These are phyloP conservation scores for Metschnikowia dekortorum DNA, from an alignment of 805 yeast genomes.

Conservation along the genomic window DNA sequence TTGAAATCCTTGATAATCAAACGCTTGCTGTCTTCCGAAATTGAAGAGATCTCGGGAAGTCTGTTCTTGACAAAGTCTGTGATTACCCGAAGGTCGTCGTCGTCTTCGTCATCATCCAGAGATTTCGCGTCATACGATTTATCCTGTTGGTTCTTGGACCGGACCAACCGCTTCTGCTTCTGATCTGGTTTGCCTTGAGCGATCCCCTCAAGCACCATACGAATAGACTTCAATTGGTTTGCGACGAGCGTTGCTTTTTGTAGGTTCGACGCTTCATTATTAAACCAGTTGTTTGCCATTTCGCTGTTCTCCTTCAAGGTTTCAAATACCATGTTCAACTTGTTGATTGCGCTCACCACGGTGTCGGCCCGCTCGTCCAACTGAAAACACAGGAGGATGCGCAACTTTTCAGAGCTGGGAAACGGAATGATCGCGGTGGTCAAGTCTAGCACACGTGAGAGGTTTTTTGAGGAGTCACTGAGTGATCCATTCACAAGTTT, in stretches of 20 bases:
- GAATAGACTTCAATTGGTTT: conserved; percentile 49
- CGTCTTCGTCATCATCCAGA: conserved; percentile 39
- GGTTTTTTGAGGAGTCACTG: conserved; percentile 11
- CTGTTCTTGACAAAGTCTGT: conserved; percentile 33
- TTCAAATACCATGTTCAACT: conserved; percentile 36
- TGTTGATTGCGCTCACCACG: conserved; percentile 28
- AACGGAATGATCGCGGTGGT: conserved; percentile 50
- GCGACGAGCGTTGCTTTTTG: conserved; percentile 55
- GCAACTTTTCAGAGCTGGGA: conserved; percentile 39
- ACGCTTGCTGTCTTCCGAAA: conserved; percentile 37
- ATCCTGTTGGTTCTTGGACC: neutral
- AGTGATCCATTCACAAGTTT: conserved; percentile 17
- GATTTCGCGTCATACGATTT: neutral
- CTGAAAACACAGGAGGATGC: conserved; percentile 31
- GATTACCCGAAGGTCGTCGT: conserved; percentile 37
- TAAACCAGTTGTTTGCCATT: conserved; percentile 43
- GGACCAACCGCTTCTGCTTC: conserved; percentile 7
- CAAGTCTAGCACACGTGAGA: conserved; percentile 40
- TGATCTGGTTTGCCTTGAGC: neutral
- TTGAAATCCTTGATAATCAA: conserved; percentile 47
- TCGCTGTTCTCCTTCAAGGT: conserved; percentile 28
- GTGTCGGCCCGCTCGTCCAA: conserved; percentile 30
- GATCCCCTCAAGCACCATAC: conserved; percentile 46
- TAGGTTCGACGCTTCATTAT: conserved; percentile 44
- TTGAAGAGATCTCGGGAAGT: conserved; percentile 30